Evolutionary conservation across 371 early-diverging fungal species (phyloP), one percentile per base, ranked within the genome.

Genomic region (Cladochytrium tenue): DNA sequence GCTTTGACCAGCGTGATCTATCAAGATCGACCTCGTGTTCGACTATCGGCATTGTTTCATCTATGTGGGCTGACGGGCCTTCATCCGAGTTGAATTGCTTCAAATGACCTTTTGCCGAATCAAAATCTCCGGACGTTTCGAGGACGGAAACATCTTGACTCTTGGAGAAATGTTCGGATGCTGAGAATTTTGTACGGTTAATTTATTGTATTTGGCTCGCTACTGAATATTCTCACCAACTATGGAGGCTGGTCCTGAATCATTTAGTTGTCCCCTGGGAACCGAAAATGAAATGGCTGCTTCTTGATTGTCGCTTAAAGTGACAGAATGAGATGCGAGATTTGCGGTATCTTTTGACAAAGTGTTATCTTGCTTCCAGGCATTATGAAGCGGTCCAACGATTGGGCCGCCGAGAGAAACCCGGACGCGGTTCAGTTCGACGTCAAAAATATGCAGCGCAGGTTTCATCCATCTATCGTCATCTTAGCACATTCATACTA

Each of bases 391-490:
- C 20, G 13, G 43, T 43, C 7, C 25, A 13, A 62, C 32, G 32
- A 7, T 27, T 3, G n/a, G n/a, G n/a, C 25, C 4, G 0, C 33
- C 33, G 64, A 2, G 10, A 55, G 13, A 31, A 17, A 66, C 66
- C 64, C 64, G 57, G 7, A 13, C 20, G 4, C 60, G 53, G 20
- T 28, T 32, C 13, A 60, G 33, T 26, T 60, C 59, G 25, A 61
- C 71, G 26, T 67, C 67, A 43, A 64, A 63, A 32, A 69, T 63
- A 51, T 61, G 35, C 35, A 51, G 43, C 10, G 63, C 69, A 26
- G 76, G 73, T 17, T 30, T 28, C 36, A 76, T 35, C 69, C 72
- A 70, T 43, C 43, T 43, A 43, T 13, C 7, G 20, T 13, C 20
- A 43, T 7, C 13, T 5, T 30, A 59, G 31, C 20, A 7, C 25